Evolutionary conservation across 768 basidiomycete species (phyloP).

Genomic region (Tricholoma terreum): DNA sequence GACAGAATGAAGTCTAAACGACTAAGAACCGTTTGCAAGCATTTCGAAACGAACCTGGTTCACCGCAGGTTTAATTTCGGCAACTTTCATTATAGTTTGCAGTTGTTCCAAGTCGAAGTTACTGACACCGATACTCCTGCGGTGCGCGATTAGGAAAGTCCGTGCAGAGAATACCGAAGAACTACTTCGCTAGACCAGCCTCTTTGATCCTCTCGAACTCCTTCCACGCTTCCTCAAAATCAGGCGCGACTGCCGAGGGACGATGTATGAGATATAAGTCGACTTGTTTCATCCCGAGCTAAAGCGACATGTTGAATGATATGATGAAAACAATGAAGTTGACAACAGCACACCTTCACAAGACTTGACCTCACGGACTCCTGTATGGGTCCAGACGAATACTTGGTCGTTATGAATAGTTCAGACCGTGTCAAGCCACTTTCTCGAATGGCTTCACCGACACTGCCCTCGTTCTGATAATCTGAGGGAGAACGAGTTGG

Average conservation of each 20-base stretch:
- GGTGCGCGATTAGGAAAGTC: background rate
- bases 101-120: conserved; percentile 59
- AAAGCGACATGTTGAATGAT: conserved; percentile 1
- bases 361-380: conserved; percentile 47
- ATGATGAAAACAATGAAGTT: background rate
- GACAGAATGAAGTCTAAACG: background rate
- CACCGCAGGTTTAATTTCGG: conserved; percentile 58
- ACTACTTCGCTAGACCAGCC: conserved; percentile 40
- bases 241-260: conserved; percentile 31
- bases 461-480: conserved; percentile 36
- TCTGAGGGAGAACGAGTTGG: conserved; percentile 21
- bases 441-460: conserved; percentile 42
- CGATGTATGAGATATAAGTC: conserved; percentile 72
- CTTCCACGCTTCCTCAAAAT: conserved; percentile 46
- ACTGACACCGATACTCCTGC: conserved; percentile 50
- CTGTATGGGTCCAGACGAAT: conserved; percentile 36
- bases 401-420: conserved; percentile 58
- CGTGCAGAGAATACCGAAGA: background rate
- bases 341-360: conserved; percentile 36
- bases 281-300: conserved; percentile 61
- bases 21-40: background rate
- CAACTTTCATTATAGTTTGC: conserved; percentile 46
- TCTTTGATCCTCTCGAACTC: conserved; percentile 54
- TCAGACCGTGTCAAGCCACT: conserved; percentile 44
- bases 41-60: conserved; percentile 54